These are phyloP conservation scores for Yamagishiella unicocca DNA, from an alignment of 139 green algal genomes.

Conservation along the genomic window DNA sequence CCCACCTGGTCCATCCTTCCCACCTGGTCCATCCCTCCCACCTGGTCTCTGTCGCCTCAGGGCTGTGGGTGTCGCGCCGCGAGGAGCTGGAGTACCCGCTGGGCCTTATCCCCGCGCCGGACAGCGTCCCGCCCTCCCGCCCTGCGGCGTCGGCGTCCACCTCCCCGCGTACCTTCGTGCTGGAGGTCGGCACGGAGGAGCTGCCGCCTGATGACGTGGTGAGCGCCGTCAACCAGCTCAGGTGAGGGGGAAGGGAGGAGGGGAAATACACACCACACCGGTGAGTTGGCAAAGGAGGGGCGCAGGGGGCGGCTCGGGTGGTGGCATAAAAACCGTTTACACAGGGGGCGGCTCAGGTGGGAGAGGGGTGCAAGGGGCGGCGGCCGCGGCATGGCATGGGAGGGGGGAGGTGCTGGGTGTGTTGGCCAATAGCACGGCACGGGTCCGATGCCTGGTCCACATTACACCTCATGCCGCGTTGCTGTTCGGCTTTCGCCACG, in stretches of 20 bases:
- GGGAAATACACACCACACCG: too few relatives aligned
- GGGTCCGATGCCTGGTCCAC: too few relatives aligned
- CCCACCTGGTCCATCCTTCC: too few relatives aligned
- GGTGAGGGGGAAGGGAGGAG: conserved; percentile 36
- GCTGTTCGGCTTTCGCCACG: too few relatives aligned
- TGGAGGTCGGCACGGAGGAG: conserved; percentile 99
- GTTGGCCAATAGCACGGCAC: too few relatives aligned
- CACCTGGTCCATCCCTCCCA: too few relatives aligned
- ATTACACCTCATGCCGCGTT: too few relatives aligned
- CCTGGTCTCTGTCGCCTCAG: too few relatives aligned
- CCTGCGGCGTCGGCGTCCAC: not conserved
- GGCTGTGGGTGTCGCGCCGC: conserved; percentile 89
- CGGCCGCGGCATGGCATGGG: not conserved
- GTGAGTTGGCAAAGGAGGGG: not conserved
- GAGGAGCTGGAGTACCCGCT: conserved; percentile 94
- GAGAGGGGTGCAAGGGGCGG: not conserved
- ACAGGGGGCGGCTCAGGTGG: not conserved
- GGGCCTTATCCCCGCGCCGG: conserved; percentile 65
- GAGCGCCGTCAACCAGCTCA: conserved; percentile 84
- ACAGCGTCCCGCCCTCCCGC: not conserved
- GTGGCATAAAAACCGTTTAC: too few relatives aligned
- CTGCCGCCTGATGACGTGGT: conserved; percentile 94
- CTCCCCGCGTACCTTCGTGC: conserved; percentile 76
- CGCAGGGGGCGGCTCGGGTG: not conserved
- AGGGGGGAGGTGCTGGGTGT: not conserved